Evolutionary conservation across 2,329 filamentous ascomycete genomes (phyloP).

Genomic region (Claviceps pusilla): DNA sequence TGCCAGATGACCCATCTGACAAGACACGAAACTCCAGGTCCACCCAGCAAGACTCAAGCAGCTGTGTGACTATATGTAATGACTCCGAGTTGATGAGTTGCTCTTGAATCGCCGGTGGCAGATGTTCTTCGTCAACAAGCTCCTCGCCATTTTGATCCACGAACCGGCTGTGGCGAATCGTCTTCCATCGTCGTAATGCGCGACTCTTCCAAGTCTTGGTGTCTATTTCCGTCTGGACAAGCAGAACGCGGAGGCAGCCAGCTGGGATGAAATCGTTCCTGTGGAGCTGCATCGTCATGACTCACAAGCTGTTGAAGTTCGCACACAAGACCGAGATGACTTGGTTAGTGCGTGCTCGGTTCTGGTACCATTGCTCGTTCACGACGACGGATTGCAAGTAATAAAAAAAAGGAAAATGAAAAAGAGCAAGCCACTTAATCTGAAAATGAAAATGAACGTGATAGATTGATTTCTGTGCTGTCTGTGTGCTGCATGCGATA

Average conservation of each 20-base stretch:
- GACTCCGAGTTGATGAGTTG: conserved; percentile 14
- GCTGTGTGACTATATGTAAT: conserved; percentile 12
- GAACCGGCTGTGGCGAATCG: not conserved
- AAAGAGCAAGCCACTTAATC: too few species aligned
- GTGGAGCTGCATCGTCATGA: conserved; percentile 6
- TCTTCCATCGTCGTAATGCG: conserved; percentile 12
- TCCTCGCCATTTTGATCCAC: not conserved
- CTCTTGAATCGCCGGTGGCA: conserved; percentile 13
- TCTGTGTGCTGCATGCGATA: too few species aligned
- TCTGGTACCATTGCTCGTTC: too few species aligned
- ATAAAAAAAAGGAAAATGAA: too few species aligned
- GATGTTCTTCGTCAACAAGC: conserved; percentile 6
- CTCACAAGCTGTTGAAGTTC: too few species aligned
- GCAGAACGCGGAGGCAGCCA: conserved; percentile 23
- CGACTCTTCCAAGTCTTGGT: conserved; percentile 1
- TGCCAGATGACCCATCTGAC: conserved; percentile 8
- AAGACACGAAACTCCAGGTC: conserved; percentile 24
- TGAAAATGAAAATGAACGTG: too few species aligned
- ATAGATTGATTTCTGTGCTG: too few species aligned
- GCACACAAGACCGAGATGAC: too few species aligned
- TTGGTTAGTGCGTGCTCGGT: too few species aligned
- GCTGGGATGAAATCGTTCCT: conserved; percentile 23
- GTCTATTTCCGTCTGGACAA: not conserved
- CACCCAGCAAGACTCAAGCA: conserved; percentile 28
- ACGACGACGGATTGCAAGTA: too few species aligned